phyloP scores from a whole-genome alignment of 768 basidiomycete species.

The Agaricus blazei region DNA sequence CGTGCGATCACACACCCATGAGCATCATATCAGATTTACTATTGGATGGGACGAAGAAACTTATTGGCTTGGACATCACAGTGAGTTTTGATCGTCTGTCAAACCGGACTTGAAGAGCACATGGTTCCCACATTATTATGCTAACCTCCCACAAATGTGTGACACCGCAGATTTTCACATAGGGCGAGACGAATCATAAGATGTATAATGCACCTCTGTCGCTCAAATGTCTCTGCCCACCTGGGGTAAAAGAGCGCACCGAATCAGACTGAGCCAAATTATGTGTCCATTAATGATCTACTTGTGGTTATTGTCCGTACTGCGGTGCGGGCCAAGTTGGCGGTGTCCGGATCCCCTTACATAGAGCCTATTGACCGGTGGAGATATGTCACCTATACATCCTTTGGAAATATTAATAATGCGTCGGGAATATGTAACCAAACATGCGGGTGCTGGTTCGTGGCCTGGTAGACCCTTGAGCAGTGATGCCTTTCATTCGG shows the following conservation, averaged over 20 bases:
- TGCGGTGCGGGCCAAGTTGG: no score
- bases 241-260: background rate
- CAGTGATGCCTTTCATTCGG: no score
- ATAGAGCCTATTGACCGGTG: no score
- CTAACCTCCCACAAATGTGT: conserved; percentile 6
- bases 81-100: background rate
- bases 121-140: conserved; percentile 6
- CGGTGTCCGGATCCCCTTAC: no score
- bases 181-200: background rate
- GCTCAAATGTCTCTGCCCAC: background rate
- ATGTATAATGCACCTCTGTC: conserved; percentile 2
- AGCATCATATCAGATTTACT: conserved; percentile 4
- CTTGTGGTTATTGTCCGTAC: no score
- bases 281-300: background rate
- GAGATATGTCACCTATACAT: no score
- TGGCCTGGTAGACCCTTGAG: no score
- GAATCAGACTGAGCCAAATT: background rate
- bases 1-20: conserved; percentile 6
- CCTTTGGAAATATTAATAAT: no score
- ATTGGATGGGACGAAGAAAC: conserved; percentile 1
- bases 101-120: background rate
- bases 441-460: no score
- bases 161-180: conserved; percentile 6
- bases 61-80: background rate
- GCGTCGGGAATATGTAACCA: no score